Percentiles rank a stretch among this genome's conserved stretches.
Conservation (phyloP, 2,329 filamentous ascomycete species). For the Diaporthe citriasiana region DNA sequence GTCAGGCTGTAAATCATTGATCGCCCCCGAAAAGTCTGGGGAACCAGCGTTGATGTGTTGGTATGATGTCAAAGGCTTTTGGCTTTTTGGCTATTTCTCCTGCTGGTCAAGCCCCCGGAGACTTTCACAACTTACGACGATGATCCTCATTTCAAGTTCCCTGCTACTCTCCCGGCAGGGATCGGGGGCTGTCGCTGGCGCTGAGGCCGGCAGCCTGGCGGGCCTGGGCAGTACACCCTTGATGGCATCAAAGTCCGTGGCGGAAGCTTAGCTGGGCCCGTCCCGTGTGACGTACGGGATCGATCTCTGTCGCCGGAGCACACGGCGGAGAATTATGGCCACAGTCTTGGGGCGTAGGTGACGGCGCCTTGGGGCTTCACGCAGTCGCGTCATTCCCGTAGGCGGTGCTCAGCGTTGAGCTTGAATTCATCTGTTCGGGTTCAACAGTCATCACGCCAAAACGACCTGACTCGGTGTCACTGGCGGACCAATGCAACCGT, state of each 20-base stretch:
- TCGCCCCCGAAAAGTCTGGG: constrained; percentile 23
- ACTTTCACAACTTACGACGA: constrained; percentile 5
- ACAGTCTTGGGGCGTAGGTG: not conserved
- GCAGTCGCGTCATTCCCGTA: constrained; percentile 7
- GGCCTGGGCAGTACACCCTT: constrained; percentile 11
- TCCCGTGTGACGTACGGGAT: constrained; percentile 30
- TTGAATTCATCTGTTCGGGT: not conserved
- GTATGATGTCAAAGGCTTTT: constrained; percentile 28
- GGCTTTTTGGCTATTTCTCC: not conserved
- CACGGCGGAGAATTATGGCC: constrained; percentile 6
- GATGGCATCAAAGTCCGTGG: constrained; percentile 11
- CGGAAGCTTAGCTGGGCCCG: constrained; percentile 23
- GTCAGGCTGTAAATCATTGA: constrained; percentile 27
- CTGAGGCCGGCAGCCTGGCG: constrained; percentile 11
- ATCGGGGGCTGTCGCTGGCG: not conserved
- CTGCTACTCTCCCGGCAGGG: constrained; percentile 15
- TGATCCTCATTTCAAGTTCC: constrained; percentile 31
- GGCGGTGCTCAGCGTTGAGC: not conserved
- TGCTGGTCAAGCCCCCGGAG: not conserved
- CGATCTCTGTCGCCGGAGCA: constrained; percentile 17
- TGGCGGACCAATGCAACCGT: constrained; percentile 7
- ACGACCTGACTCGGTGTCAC: not conserved
- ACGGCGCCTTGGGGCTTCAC: constrained; percentile 20
- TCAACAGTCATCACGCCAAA: not conserved
- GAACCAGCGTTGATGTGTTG: constrained; percentile 1